These are phyloP conservation scores for Jackrogersella minutella DNA, from an alignment of 495 filamentous ascomycete species.

Conservation along the genomic window DNA sequence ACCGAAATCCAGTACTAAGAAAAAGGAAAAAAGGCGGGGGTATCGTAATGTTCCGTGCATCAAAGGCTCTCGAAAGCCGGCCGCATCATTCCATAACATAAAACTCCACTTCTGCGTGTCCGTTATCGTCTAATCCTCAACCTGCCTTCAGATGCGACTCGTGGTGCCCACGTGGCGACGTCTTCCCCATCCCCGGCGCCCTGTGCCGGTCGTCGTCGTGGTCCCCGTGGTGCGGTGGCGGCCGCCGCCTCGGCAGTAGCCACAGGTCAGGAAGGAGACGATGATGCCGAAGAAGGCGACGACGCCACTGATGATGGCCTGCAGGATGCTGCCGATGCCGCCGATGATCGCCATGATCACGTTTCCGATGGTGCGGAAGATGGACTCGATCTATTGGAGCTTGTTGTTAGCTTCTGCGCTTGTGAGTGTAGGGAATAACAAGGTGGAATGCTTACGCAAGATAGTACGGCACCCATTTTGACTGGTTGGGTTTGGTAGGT, in stretches of 20 bases:
- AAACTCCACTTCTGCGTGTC: neutral
- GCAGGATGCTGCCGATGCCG: constrained; percentile 76
- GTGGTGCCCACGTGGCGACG: constrained; percentile 41
- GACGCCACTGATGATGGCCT: constrained; percentile 82
- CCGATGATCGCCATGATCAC: constrained; percentile 86
- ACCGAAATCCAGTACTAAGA: constrained; percentile 5
- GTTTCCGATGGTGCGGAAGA: constrained; percentile 85
- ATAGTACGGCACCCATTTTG: constrained; percentile 95
- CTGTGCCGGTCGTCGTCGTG: constrained; percentile 6
- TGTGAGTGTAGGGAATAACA: too few relatives aligned
- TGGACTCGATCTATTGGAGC: constrained; percentile 68
- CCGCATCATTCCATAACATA: too few relatives aligned
- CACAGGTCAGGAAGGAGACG: constrained; percentile 88
- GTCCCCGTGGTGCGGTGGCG: neutral
- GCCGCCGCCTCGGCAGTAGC: constrained; percentile 53
- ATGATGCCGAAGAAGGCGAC: constrained; percentile 81
- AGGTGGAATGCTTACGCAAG: constrained; percentile 78
- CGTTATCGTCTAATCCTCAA: neutral
- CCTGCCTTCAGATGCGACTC: constrained; percentile 45
- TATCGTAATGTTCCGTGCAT: constrained; percentile 44
- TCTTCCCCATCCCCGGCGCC: constrained; percentile 40
- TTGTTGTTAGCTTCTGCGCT: constrained; percentile 20
- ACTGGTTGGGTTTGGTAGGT: constrained; percentile 36
- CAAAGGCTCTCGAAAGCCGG: constrained; percentile 13
- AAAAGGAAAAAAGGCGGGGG: constrained; percentile 26